Evolutionary conservation across 192 early-diverging fungal genomes (phyloP).

Genomic region (Mortierella antarctica): DNA sequence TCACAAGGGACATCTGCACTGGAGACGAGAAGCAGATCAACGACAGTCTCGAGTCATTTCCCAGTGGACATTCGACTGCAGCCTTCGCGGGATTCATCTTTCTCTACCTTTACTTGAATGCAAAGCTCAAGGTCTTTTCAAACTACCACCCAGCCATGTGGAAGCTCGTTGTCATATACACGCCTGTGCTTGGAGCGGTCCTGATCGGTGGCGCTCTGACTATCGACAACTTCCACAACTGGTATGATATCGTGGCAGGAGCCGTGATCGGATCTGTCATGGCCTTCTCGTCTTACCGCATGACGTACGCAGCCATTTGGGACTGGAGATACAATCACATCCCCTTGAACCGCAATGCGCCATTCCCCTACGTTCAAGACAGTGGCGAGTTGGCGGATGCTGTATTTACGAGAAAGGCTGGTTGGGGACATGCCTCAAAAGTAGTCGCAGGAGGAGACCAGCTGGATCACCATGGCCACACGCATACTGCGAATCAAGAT

Average conservation of each 20-base stretch:
- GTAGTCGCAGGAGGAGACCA: constrained; percentile 5
- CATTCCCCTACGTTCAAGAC: constrained; percentile 3
- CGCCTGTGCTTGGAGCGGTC: constrained; percentile 7
- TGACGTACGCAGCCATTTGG: constrained; percentile 12
- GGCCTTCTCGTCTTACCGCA: constrained; percentile 11
- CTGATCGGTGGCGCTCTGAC: constrained; percentile 9
- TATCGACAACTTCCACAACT: constrained; percentile 7
- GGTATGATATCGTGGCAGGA: constrained; percentile 9
- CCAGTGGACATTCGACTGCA: constrained; percentile 11
- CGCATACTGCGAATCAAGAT: constrained; percentile 8
- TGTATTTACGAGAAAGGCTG: constrained; percentile 16
- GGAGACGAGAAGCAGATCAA: background rate
- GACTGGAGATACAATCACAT: constrained; percentile 15
- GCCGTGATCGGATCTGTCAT: constrained; percentile 5
- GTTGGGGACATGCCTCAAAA: constrained; percentile 1
- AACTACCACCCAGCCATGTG: constrained; percentile 16
- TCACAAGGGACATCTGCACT: constrained; percentile 12
- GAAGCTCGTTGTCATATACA: constrained; percentile 12
- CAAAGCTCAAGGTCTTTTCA: constrained; percentile 12
- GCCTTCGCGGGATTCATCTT: constrained; percentile 13
- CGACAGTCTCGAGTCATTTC: constrained; percentile 10
- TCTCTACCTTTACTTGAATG: constrained; percentile 12
- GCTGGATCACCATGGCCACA: background rate
- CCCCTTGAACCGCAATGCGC: constrained; percentile 9
- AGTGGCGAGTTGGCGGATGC: background rate